Evolutionary conservation across 352 stramenopile genomes (phyloP), one percentile per base, ranked within the genome.

Genomic region (Pythium apleroticum): DNA sequence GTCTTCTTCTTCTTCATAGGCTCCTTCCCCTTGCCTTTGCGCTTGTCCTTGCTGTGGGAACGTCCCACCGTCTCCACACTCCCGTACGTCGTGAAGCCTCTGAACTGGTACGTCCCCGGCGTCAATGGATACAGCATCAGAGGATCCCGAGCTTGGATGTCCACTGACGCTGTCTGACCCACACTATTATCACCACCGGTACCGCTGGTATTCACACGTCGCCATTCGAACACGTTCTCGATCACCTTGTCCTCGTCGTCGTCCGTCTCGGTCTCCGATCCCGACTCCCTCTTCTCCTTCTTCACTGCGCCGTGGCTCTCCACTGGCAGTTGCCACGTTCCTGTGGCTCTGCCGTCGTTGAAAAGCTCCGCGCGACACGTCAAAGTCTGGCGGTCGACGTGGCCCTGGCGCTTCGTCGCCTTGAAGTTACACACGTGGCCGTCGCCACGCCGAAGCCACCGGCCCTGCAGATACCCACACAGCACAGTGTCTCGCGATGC

Each of bases 301-400:
- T 28, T 69, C 49, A 25, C 76, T 65, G 20, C 52, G 37, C 17
- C 30, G 9, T 9, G 69, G 60, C 9, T 52, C n/a, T 19, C 63
- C 43, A 14, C 59, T 3, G 41, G 45, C 31, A 67, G 11, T n/a
- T 17, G 28, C 67, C 31, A 65, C 19, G 41, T 53, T 0, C 52
- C 72, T 17, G 71, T 49, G 0, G 74, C 24, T 3, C 45, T 43
- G 19, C 71, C 45, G 11, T 75, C 69, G 2, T 30, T 52, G 14
- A 45, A 43, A 6, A 86, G 58, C 35, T 88, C 76, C 28, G 77
- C 60, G 56, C 79, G 75, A 52, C 78, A 89, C 12, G 71, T 64
- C 0, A 86, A 53, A 0, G 73, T 74, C 24, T 85, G 71, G 50
- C 73, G 66, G 58, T 86, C 80, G 7, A 75, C 52, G 39, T 84